Conservation (phyloP, 2,329 filamentous ascomycete genomes). For the Pseudovirgaria hyperparasitica region DNA sequence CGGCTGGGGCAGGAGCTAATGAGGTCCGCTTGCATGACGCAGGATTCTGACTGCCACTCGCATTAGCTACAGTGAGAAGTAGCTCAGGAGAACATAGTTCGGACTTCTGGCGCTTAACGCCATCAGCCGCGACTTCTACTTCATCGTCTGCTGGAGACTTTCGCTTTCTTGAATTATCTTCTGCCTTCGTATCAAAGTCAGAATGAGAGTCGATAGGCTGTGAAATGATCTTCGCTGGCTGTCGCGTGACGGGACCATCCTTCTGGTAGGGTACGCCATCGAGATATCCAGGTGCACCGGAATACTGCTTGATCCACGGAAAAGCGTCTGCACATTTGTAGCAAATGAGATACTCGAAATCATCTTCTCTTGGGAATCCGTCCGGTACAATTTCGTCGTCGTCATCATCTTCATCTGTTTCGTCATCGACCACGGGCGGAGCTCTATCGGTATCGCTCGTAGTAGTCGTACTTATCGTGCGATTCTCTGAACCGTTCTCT, state of each 20-base stretch:
- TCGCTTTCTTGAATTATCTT: conserved; percentile 21
- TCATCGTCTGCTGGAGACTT: conserved; percentile 16
- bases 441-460: conserved; percentile 10
- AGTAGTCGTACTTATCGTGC: conserved; percentile 9
- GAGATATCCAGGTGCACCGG: conserved; percentile 67
- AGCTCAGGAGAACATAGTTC: too few relatives aligned
- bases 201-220: conserved; percentile 5
- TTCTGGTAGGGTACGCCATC: conserved; percentile 48
- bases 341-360: conserved; percentile 83
- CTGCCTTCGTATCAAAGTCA: conserved; percentile 25
- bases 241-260: conserved; percentile 8
- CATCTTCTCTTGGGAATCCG: conserved; percentile 78
- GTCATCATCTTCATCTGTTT: conserved; percentile 34
- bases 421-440: conserved; percentile 25
- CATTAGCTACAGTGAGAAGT: too few relatives aligned
- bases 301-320: conserved; percentile 87
- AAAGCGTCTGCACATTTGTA: conserved; percentile 83
- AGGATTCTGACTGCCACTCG: conserved; percentile 11
- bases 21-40: conserved; percentile 48
- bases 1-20: conserved; percentile 39
- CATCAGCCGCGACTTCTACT: too few relatives aligned
- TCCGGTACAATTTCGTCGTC: conserved; percentile 58
- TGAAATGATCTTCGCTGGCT: conserved; percentile 4
- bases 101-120: too few relatives aligned
- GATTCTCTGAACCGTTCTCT: conserved; percentile 7